Evolutionary conservation across 2,329 filamentous ascomycete genomes (phyloP).

Genomic region (Cercospora berteroae): DNA sequence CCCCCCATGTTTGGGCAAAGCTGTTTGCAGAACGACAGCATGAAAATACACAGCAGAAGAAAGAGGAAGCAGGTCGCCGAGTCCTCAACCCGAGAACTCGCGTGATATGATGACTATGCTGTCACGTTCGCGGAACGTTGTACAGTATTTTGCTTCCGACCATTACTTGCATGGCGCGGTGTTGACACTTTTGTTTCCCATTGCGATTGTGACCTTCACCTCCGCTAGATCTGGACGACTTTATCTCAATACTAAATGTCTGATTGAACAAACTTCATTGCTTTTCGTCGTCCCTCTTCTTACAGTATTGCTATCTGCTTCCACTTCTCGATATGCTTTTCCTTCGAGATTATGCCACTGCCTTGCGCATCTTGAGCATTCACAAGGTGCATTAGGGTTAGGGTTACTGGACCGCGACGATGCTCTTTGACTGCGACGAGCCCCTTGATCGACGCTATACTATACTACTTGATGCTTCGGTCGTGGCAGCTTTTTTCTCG

Average conservation of each 20-base stretch:
- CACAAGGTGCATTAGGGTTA: not conserved
- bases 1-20: not conserved
- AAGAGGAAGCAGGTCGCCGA: not conserved
- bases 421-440: not conserved
- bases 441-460: not conserved
- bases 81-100: not conserved
- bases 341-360: not conserved
- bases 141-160: not conserved
- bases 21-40: not conserved
- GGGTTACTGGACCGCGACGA: not conserved
- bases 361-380: not conserved
- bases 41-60: not conserved
- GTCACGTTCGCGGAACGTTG: not conserved
- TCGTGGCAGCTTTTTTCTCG: not conserved
- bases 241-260: not conserved
- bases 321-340: not conserved
- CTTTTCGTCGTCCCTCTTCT: not conserved
- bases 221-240: not conserved
- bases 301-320: not conserved
- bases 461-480: not conserved
- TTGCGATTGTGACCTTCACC: not conserved
- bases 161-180: not conserved
- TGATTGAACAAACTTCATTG: not conserved
- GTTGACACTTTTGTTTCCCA: not conserved
- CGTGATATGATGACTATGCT: not conserved